A percentile compares a stretch with the other conserved stretches of the same genome.
phyloP scores from a whole-genome alignment of 2,329 filamentous ascomycete genomes.

The Cadophora sp. region DNA sequence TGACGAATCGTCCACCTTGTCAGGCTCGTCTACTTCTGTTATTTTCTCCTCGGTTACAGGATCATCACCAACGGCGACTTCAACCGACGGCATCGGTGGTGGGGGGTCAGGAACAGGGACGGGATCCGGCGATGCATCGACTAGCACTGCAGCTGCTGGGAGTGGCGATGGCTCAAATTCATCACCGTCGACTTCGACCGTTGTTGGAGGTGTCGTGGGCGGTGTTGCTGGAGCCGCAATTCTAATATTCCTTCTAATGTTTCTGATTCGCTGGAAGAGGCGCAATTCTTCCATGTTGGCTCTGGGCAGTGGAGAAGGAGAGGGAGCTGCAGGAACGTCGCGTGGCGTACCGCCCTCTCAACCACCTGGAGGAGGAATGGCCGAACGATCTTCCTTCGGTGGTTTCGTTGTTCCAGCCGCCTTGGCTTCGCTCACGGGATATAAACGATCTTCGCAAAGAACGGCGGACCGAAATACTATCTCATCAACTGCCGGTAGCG shows the following conservation, averaged over 20 bases:
- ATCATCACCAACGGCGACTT: constrained; percentile 11
- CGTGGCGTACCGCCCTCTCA: constrained; percentile 37
- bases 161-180: constrained; percentile 28
- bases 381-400: constrained; percentile 51
- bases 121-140: constrained; percentile 25
- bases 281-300: constrained; percentile 50
- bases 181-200: constrained; percentile 38
- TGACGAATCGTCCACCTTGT: constrained; percentile 26
- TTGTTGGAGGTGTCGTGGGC: constrained; percentile 44
- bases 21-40: constrained; percentile 24
- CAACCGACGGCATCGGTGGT: constrained; percentile 3
- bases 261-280: constrained; percentile 62
- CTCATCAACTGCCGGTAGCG: constrained; percentile 50
- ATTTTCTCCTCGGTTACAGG: constrained; percentile 19
- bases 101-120: constrained; percentile 12
- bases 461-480: constrained; percentile 41
- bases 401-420: constrained; percentile 57
- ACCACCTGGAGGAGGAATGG: constrained; percentile 49
- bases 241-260: constrained; percentile 58
- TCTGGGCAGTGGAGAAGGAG: constrained; percentile 52
- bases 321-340: constrained; percentile 41
- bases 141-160: constrained; percentile 33
- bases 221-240: constrained; percentile 64
- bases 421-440: constrained; percentile 53
- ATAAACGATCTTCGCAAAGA: constrained; percentile 47